Evolutionary conservation across 306 rosid genomes (phyloP).

Genomic region (Prunus mume): DNA sequence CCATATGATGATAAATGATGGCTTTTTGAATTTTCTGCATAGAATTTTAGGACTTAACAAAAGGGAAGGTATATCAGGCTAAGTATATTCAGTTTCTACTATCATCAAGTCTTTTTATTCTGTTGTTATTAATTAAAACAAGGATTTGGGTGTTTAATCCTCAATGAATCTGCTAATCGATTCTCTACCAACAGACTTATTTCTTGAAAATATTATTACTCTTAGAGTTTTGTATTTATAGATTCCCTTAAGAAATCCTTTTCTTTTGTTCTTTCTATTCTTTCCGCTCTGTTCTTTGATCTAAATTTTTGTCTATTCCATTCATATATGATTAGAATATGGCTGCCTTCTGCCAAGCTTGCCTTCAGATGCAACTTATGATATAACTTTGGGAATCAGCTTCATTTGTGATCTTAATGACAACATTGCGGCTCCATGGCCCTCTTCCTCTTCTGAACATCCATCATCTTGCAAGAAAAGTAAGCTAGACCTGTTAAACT

Average conservation of each 20-base stretch:
- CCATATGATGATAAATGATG: neutral
- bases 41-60: neutral
- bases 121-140: neutral
- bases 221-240: no score
- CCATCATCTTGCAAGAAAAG: conserved; percentile 58
- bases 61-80: neutral
- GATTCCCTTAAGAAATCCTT: neutral
- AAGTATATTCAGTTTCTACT: neutral
- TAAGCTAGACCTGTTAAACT: conserved; percentile 24
- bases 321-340: conserved; percentile 39
- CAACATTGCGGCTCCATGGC: conserved; percentile 75
- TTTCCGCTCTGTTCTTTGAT: conserved; percentile 8
- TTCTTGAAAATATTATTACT: neutral
- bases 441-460: conserved; percentile 32
- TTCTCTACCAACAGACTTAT: neutral
- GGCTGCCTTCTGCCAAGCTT: conserved; percentile 71
- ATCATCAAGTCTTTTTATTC: neutral
- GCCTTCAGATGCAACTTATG: conserved; percentile 56
- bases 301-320: conserved; percentile 4
- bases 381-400: conserved; percentile 52
- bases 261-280: neutral
- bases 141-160: neutral
- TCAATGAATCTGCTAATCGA: neutral
- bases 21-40: neutral
- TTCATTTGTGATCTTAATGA: conserved; percentile 75